phyloP scores from a whole-genome alignment of 1,139 yeast genomes.

The Chernovozyma aurita region DNA sequence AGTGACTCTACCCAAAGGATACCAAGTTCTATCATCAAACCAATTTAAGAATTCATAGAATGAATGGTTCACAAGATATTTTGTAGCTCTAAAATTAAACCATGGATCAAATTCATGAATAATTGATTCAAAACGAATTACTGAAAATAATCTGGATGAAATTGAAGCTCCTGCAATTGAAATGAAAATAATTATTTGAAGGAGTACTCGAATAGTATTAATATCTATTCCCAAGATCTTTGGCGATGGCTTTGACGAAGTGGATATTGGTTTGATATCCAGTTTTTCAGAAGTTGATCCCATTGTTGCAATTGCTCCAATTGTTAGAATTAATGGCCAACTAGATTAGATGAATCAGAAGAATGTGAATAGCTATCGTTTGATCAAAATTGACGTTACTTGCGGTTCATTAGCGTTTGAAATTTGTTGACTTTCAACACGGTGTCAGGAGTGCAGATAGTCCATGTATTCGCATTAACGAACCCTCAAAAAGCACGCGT shows the following conservation, averaged over 20 bases:
- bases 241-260: constrained; percentile 13
- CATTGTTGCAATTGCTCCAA: background rate
- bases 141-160: constrained; percentile 77
- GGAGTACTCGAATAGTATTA: constrained; percentile 43
- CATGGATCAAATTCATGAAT: constrained; percentile 99
- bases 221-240: constrained; percentile 33
- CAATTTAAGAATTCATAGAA: constrained; percentile 91
- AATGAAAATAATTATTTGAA: constrained; percentile 62
- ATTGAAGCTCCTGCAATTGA: constrained; percentile 87
- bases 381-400: too few species aligned
- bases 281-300: constrained; percentile 1
- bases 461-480: too few species aligned
- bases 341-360: background rate
- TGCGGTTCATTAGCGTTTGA: too few species aligned
- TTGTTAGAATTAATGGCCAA: background rate
- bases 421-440: constrained; percentile 3
- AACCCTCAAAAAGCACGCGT: too few species aligned
- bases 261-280: constrained; percentile 4
- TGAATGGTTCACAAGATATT: constrained; percentile 77
- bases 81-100: constrained; percentile 96
- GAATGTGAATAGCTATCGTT: too few species aligned
- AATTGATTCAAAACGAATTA: constrained; percentile 85
- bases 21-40: constrained; percentile 99
- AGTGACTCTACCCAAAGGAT: constrained; percentile 97
- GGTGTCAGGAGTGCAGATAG: constrained; percentile 7